These are phyloP conservation scores for Turnera subulata DNA, from an alignment of 345 rosid species.

Conservation along the genomic window DNA sequence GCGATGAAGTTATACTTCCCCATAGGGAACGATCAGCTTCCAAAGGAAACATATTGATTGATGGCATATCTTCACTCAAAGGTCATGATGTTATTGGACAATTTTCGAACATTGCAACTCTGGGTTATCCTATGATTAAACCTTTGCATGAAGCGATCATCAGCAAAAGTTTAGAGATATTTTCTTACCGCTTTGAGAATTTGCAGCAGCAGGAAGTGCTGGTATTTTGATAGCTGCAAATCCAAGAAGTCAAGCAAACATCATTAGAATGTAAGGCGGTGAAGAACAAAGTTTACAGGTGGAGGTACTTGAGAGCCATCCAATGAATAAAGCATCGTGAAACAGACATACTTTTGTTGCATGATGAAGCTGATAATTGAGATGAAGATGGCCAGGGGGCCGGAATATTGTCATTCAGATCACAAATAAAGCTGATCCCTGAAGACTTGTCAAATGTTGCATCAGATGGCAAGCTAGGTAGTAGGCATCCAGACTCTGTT, in stretches of 20 bases:
- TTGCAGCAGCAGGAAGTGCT: conserved; percentile 92
- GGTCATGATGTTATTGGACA: too few species aligned
- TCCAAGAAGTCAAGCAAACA: conserved; percentile 1
- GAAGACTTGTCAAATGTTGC: conserved; percentile 72
- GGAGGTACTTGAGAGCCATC: conserved; percentile 1
- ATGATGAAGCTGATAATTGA: conserved; percentile 55
- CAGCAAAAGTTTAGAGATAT: background rate
- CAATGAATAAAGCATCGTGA: background rate
- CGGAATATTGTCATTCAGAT: conserved; percentile 92
- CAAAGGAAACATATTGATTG: too few species aligned
- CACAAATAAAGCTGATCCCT: conserved; percentile 92
- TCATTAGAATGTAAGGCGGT: background rate
- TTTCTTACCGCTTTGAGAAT: conserved; percentile 60
- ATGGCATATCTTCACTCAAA: too few species aligned
- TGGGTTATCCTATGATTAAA: background rate
- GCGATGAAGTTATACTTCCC: too few species aligned
- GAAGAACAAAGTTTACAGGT: background rate
- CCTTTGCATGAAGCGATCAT: background rate
- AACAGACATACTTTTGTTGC: conserved; percentile 61
- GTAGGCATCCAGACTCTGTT: conserved; percentile 83
- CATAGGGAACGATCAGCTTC: too few species aligned
- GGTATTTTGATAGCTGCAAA: conserved; percentile 78
- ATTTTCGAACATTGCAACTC: background rate
- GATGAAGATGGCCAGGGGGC: conserved; percentile 83
- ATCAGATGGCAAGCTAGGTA: conserved; percentile 96